Evolutionary conservation across 1,139 yeast genomes (phyloP).

Genomic region (Suhomyces anneliseae): DNA sequence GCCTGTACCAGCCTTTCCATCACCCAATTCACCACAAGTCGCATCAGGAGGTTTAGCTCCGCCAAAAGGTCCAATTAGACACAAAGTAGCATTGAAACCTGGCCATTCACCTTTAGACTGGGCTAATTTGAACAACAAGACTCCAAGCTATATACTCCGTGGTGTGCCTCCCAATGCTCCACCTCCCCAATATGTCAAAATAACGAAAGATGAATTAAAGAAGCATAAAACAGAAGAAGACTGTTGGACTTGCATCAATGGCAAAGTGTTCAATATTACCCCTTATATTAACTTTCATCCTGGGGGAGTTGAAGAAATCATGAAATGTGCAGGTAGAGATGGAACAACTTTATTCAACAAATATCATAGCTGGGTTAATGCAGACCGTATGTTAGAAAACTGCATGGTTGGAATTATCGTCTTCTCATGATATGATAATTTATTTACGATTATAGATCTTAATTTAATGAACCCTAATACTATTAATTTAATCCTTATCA

Average conservation of each 20-base stretch:
- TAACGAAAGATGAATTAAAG: constrained; percentile 59
- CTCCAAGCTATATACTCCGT: constrained; percentile 33
- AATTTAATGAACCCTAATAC: background rate
- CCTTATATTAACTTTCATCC: constrained; percentile 87
- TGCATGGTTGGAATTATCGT: constrained; percentile 68
- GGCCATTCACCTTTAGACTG: constrained; percentile 88
- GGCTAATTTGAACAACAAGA: constrained; percentile 57
- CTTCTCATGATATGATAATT: background rate
- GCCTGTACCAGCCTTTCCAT: constrained; percentile 27
- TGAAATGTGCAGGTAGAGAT: constrained; percentile 82
- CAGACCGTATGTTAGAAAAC: constrained; percentile 73
- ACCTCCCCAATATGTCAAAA: constrained; percentile 48
- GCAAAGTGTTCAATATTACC: constrained; percentile 82
- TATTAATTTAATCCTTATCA: background rate
- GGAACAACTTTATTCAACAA: constrained; percentile 78
- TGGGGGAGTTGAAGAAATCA: constrained; percentile 80
- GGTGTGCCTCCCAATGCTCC: constrained; percentile 44
- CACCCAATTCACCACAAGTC: constrained; percentile 44
- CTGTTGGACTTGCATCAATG: constrained; percentile 83
- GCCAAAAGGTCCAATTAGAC: constrained; percentile 26
- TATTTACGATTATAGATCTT: background rate
- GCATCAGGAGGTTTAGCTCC: constrained; percentile 17
- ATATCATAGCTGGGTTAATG: constrained; percentile 89
- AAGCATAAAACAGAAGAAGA: constrained; percentile 61
- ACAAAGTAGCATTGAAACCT: constrained; percentile 66